Evolutionary conservation across 805 yeast species (phyloP), one percentile per base, ranked within the genome.

Genomic region (Candida silvicultrix): DNA sequence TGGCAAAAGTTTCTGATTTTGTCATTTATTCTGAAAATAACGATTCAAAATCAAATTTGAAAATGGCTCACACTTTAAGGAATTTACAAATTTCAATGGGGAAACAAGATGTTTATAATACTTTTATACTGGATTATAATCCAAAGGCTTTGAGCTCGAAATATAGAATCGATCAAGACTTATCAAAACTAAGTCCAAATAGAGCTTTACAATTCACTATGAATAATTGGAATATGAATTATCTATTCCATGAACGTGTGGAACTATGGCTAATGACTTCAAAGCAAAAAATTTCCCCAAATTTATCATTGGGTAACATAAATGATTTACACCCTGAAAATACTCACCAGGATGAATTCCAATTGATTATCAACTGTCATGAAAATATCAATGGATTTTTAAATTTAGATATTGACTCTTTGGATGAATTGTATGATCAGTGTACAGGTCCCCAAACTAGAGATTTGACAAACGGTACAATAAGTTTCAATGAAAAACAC

Each of bases 151-250:
- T 37, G 2, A 14, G n/a, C 15, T 6, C 23, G 2, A 37, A 37
- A 20, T 37, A 37, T 37, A 37, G 11, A 37, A 37, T 37, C 16
- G 21, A 37, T 21, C 23, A 21, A 21, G 25, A 37, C 15, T 21
- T 37, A 15, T 20, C 39, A 4, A 20, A 12, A 16, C 2, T 37
- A 6, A 20, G 21, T 15, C 25, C 23, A 6, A 14, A 21, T 16
- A 21, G 12, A 9, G 39, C 39, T 11, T 37, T 37, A 21, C 23
- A 37, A 12, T 37, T 12, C 12, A 21, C 25, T 15, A 37, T 37
- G 39, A 37, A 37, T 37, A 37, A 37, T 21, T 37, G 39, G 39
- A 37, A 37, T 37, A 37, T 37, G 39, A 37, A 37, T 37, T 37
- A 37, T 37, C 23, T 37, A 6, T 37, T 37, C 39, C 39, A 37